phyloP scores from a whole-genome alignment of 805 yeast species.

The Deakozyma indianensis region DNA sequence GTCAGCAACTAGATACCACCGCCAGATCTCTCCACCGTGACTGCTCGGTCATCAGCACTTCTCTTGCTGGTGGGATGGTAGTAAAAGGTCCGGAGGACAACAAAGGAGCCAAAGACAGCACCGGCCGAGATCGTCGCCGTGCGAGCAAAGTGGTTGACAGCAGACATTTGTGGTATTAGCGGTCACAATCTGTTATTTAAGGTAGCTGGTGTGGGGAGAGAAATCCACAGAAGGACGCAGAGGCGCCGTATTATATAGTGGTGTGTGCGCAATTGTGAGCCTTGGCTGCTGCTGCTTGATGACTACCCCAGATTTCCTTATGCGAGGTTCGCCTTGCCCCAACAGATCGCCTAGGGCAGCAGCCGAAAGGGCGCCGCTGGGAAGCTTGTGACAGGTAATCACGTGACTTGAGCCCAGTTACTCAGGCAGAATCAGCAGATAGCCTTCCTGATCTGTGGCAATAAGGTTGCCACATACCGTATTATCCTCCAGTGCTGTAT shows the following conservation, averaged over 20 bases:
- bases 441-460: not conserved
- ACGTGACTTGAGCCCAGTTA: not conserved
- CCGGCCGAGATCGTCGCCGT: conserved; percentile 14
- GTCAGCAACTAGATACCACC: conserved; percentile 23
- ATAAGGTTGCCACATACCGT: not conserved
- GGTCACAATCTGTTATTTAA: too few relatives aligned
- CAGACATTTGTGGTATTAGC: too few relatives aligned
- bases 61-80: conserved; percentile 21
- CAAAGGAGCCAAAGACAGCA: conserved; percentile 12
- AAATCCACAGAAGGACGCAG: too few relatives aligned
- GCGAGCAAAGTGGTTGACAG: not conserved
- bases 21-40: conserved; percentile 24
- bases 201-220: too few relatives aligned
- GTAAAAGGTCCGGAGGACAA: conserved; percentile 15
- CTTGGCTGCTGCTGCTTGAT: too few relatives aligned
- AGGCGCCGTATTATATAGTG: too few relatives aligned
- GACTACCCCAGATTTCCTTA: not conserved
- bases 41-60: conserved; percentile 16
- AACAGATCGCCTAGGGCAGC: not conserved
- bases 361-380: too few relatives aligned
- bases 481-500: not conserved
- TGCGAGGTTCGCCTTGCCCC: not conserved
- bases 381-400: not conserved
- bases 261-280: too few relatives aligned
- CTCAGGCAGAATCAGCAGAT: not conserved